Conservation (phyloP, 768 basidiomycete species). For the Lentinula guzmanii region DNA sequence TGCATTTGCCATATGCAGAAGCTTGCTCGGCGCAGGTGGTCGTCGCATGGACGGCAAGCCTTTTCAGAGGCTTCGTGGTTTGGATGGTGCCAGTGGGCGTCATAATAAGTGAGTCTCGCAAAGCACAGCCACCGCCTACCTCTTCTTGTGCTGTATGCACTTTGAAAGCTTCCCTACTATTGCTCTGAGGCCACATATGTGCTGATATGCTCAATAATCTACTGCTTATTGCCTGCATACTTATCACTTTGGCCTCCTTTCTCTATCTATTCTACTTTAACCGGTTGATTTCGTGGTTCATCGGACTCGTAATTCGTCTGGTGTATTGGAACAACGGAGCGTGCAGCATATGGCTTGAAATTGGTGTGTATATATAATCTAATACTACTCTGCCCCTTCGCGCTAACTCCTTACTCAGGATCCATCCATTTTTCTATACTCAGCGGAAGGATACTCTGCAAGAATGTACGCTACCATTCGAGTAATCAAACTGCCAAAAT, state of each 20-base stretch:
- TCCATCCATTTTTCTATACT: constrained; percentile 90
- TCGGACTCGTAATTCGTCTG: constrained; percentile 62
- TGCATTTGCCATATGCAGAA: constrained; percentile 81
- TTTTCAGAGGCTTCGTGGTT: constrained; percentile 45
- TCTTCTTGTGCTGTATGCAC: too few species aligned
- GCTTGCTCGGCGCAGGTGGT: constrained; percentile 71
- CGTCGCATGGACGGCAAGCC: constrained; percentile 67
- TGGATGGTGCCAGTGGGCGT: constrained; percentile 6
- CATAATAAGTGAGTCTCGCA: neutral
- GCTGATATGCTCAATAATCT: constrained; percentile 47
- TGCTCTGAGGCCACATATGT: neutral
- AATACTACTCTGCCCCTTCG: neutral
- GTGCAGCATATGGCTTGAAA: constrained; percentile 79
- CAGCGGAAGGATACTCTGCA: constrained; percentile 81
- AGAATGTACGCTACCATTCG: constrained; percentile 85
- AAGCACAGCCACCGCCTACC: neutral
- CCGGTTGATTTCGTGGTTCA: constrained; percentile 65
- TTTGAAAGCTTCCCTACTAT: too few species aligned
- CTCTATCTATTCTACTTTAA: constrained; percentile 92
- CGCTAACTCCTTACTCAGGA: constrained; percentile 36
- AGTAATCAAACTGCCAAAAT: constrained; percentile 86
- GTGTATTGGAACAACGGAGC: constrained; percentile 73
- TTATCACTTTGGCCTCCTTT: constrained; percentile 47
- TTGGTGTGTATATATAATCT: constrained; percentile 43
- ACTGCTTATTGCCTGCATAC: constrained; percentile 60